Percentiles rank a stretch among this genome's conserved stretches.
Evolutionary conservation across 169 alveolate species (phyloP).

Genomic region (Plasmodium reichenowi): DNA sequence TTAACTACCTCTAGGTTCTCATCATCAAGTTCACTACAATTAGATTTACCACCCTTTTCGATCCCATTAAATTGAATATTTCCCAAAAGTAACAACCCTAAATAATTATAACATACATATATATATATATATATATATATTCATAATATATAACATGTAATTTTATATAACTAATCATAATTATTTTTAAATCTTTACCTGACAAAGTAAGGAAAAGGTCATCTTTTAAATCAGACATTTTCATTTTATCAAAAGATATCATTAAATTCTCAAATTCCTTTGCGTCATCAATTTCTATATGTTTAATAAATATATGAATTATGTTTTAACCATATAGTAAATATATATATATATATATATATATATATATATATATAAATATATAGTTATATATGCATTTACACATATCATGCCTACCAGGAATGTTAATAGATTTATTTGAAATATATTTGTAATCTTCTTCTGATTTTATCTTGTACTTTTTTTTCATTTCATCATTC

Average conservation of each 20-base stretch:
- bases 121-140: neutral
- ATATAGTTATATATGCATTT: too few species aligned
- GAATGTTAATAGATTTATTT: slow-evolving; percentile 36
- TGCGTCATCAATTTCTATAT: slow-evolving; percentile 55
- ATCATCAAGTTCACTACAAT: slow-evolving; percentile 76
- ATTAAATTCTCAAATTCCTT: slow-evolving; percentile 36
- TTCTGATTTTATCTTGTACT: slow-evolving; percentile 56
- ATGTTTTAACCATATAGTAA: slow-evolving; percentile 10
- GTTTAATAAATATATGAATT: neutral
- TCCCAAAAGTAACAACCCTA: slow-evolving; percentile 87
- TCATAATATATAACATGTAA: too few species aligned
- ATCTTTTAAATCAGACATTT: slow-evolving; percentile 41
- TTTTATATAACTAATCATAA: neutral
- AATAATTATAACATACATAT: neutral
- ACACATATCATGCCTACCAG: slow-evolving; percentile 2
- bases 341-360: neutral
- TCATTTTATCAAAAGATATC: slow-evolving; percentile 61
- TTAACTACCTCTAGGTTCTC: slow-evolving; percentile 73
- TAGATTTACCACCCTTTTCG: slow-evolving; percentile 80
- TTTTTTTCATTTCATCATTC: slow-evolving; percentile 46
- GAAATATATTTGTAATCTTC: slow-evolving; percentile 46
- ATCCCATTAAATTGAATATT: slow-evolving; percentile 82
- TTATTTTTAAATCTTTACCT: slow-evolving; percentile 11
- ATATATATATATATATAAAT: too few species aligned
- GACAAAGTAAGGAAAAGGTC: slow-evolving; percentile 51